Evolutionary conservation across 768 basidiomycete species (phyloP), one percentile per base, ranked within the genome.

Genomic region (Lentinula detonsa): DNA sequence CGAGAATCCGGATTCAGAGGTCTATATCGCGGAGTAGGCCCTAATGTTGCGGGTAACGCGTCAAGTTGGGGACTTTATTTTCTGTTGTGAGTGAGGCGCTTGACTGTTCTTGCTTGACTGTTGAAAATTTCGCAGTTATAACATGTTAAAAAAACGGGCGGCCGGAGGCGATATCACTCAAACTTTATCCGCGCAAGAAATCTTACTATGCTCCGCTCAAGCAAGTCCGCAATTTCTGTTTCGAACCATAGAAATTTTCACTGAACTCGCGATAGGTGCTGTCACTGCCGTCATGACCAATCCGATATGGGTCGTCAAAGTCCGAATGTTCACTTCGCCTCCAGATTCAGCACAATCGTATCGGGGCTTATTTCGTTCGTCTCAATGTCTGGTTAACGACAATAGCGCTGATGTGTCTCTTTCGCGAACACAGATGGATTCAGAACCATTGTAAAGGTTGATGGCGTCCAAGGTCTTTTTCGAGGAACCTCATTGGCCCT

Each of bases 41-140:
- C 95, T 2, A 99, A 98, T 72, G 82, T 98, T 62, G 91, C 92
- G 0, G 97, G 96, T 11, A 98, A 98, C 65, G 94, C 95, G 18
- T 87, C 89, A 7, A 95, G 93, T 67, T 99, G 97, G 97, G 97
- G 97, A 0, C 74, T 98, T 28, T 99, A 99, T 74, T 99, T 99
- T 75, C 83, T 96, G 64, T 96, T 97, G 97, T 98, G 71, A 74
- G 93, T 83, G 1, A 16, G 5, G 42, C 16, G 42, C 28, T 43
- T 15, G 8, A 15, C 7, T 46, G 11, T 54, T n/a, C 15, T 21
- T n/a, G n/a, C 11, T 46, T 37, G 42, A 45, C n/a, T 4, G 10
- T 34, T 6, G 0, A 60, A 51, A 3, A 11, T 8, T 51, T 35
- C 43, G 18, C 55, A 98, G 96, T 71, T 98, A 98, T 70, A 93